A percentile compares a stretch with the other conserved stretches of the same genome.
These are phyloP conservation scores for Aphanomyces cochlioides DNA, from an alignment of 352 stramenopile genomes.

Conservation along the genomic window DNA sequence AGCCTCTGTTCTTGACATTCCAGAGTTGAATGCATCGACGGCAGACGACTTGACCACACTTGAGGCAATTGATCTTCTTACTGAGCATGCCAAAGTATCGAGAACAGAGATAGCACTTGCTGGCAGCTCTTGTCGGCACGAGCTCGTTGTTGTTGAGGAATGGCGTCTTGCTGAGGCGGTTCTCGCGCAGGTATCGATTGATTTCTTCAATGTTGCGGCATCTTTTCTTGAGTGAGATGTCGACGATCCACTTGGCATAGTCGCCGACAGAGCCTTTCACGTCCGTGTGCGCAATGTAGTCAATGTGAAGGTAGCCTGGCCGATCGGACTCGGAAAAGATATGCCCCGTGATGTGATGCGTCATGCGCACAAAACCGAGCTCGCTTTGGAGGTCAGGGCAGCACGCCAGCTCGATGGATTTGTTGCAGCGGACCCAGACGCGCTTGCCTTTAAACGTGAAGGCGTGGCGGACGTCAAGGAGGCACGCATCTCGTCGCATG, in stretches of 20 bases:
- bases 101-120: not conserved
- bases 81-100: not conserved
- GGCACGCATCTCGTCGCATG: not conserved
- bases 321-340: not conserved
- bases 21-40: not conserved
- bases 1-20: not conserved
- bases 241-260: not conserved
- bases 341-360: not conserved
- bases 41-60: not conserved
- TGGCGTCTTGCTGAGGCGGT: conserved; percentile 1
- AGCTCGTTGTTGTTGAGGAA: not conserved
- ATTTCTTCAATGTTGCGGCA: not conserved
- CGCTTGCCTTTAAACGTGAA: not conserved
- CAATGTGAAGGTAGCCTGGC: conserved; percentile 1
- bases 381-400: not conserved
- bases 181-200: not conserved
- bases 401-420: not conserved
- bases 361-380: not conserved
- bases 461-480: not conserved
- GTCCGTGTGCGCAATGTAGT: not conserved
- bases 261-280: not conserved
- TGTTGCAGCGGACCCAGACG: not conserved
- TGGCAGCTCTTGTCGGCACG: not conserved
- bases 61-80: not conserved
- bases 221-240: not conserved